A percentile compares a stretch with the other conserved stretches of the same genome.
These are phyloP conservation scores for Trapa incisa DNA, from an alignment of 345 rosid species.

Conservation along the genomic window DNA sequence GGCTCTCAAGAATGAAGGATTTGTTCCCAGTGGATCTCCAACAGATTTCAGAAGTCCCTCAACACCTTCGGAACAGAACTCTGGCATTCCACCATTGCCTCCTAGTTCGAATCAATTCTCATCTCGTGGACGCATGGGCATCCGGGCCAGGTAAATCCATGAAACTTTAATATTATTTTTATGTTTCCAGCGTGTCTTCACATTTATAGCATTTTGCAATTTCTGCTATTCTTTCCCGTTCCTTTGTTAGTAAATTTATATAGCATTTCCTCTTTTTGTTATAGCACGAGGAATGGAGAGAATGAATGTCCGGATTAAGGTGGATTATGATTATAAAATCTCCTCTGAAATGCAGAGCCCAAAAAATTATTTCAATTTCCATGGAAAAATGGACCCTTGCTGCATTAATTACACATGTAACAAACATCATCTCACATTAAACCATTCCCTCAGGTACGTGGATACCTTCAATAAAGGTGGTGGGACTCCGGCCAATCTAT, in stretches of 20 bases:
- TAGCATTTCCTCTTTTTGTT: too few relatives aligned
- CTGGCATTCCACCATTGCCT: constrained; percentile 80
- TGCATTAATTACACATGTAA: too few relatives aligned
- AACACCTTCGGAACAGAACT: constrained; percentile 29
- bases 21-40: constrained; percentile 39
- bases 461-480: constrained; percentile 71
- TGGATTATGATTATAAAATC: too few relatives aligned
- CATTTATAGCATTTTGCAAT: neutral
- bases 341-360: too few relatives aligned
- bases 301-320: too few relatives aligned
- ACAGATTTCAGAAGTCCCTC: constrained; percentile 26
- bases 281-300: too few relatives aligned
- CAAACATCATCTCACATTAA: neutral
- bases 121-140: constrained; percentile 81
- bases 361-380: too few relatives aligned
- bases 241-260: neutral
- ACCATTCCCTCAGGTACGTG: constrained; percentile 43
- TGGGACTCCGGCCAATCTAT: constrained; percentile 37
- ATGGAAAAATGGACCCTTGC: too few relatives aligned
- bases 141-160: constrained; percentile 56
- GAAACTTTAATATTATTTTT: too few relatives aligned
- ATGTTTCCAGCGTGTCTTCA: neutral
- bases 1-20: constrained; percentile 38
- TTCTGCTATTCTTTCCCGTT: neutral
- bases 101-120: constrained; percentile 70